Evolutionary conservation across 225 moss, liverwort and hornwort species (phyloP).

Genomic region (Pleurozium schreberi): DNA sequence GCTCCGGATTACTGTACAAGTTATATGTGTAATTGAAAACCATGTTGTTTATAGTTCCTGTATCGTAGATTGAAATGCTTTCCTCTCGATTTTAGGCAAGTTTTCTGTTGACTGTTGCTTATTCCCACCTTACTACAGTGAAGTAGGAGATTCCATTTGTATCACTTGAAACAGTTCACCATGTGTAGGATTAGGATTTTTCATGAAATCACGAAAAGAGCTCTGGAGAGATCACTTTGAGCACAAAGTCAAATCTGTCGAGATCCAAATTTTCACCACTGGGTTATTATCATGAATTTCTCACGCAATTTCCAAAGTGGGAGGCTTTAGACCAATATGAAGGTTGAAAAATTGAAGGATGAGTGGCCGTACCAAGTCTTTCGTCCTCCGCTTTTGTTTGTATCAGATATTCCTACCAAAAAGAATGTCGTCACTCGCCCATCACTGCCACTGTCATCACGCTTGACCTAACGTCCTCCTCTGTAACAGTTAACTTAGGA

Average conservation of each 20-base stretch:
- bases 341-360: neutral
- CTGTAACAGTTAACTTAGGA: neutral
- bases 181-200: neutral
- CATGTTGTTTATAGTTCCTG: neutral
- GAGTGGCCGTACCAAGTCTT: neutral
- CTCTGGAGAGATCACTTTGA: neutral
- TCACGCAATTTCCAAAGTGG: neutral
- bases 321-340: neutral
- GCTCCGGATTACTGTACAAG: constrained; percentile 3
- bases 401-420: neutral
- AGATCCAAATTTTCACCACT: neutral
- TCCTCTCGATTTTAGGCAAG: neutral
- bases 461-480: neutral
- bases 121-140: neutral
- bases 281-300: neutral
- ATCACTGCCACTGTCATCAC: neutral
- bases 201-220: neutral
- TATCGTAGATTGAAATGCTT: neutral
- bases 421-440: neutral
- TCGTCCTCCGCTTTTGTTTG: neutral
- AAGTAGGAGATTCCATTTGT: neutral
- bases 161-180: neutral
- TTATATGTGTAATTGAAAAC: neutral
- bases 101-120: neutral
- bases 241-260: neutral